Evolutionary conservation across 2,329 filamentous ascomycete species (phyloP).

Genomic region (Phyllosticta citrichinensis): DNA sequence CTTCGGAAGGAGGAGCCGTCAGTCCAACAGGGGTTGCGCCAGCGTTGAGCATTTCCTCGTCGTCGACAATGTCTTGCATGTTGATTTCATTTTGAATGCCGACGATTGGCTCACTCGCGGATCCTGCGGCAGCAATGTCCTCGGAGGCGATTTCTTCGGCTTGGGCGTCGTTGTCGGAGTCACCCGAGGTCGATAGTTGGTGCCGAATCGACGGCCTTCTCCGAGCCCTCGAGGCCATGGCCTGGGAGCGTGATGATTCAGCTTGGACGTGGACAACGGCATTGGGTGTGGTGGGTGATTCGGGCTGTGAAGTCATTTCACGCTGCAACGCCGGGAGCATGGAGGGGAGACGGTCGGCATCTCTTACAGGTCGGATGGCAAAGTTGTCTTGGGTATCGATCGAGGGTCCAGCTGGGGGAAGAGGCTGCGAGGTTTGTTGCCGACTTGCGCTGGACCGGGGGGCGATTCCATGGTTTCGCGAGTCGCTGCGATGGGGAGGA

Average conservation of each 20-base stretch:
- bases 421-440: slow-evolving; percentile 34
- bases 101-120: slow-evolving; percentile 60
- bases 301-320: slow-evolving; percentile 75
- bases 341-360: slow-evolving; percentile 70
- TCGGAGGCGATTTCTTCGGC: slow-evolving; percentile 76
- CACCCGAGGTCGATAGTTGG: slow-evolving; percentile 75
- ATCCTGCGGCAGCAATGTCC: slow-evolving; percentile 64
- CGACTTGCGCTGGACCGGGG: slow-evolving; percentile 6
- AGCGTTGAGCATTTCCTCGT: slow-evolving; percentile 65
- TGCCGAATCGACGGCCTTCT: slow-evolving; percentile 80
- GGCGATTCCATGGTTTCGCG: slow-evolving; percentile 31
- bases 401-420: slow-evolving; percentile 48
- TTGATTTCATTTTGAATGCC: slow-evolving; percentile 75
- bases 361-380: slow-evolving; percentile 64
- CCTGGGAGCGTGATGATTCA: slow-evolving; percentile 19
- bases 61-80: slow-evolving; percentile 79
- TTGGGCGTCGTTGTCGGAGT: slow-evolving; percentile 70
- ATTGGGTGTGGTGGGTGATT: slow-evolving; percentile 45
- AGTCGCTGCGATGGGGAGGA: slow-evolving; percentile 37
- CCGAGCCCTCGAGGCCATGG: slow-evolving; percentile 46
- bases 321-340: slow-evolving; percentile 61
- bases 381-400: slow-evolving; percentile 65
- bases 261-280: slow-evolving; percentile 12
- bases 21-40: slow-evolving; percentile 63
- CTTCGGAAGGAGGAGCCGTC: slow-evolving; percentile 68